These are phyloP conservation scores for Silene conica DNA, from an alignment of 148 eudicot genomes.

Conservation along the genomic window DNA sequence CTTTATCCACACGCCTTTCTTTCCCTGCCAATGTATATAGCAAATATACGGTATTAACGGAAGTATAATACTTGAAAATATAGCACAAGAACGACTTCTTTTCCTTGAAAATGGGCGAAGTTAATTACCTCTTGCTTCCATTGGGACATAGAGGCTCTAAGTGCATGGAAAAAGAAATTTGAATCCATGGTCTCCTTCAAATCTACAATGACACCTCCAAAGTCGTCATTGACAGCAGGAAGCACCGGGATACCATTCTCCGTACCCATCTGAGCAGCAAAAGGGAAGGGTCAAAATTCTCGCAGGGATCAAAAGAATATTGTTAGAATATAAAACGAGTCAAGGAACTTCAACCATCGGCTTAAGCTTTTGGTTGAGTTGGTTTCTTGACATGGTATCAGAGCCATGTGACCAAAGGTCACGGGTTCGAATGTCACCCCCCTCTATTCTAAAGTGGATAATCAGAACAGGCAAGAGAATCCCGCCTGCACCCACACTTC, in stretches of 20 bases:
- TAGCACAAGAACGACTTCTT: neutral
- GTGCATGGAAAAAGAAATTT: slow-evolving; percentile 33
- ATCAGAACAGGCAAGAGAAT: too few relatives aligned
- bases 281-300: neutral
- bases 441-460: too few relatives aligned
- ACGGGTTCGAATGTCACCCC: too few relatives aligned
- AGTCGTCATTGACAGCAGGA: slow-evolving; percentile 51
- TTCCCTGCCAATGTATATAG: slow-evolving; percentile 44
- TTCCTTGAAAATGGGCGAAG: neutral
- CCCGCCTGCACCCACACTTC: too few relatives aligned
- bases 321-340: too few relatives aligned
- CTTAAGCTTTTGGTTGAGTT: too few relatives aligned
- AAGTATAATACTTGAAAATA: neutral
- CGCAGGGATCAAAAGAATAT: neutral
- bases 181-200: slow-evolving; percentile 62
- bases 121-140: slow-evolving; percentile 19
- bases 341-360: too few relatives aligned
- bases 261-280: slow-evolving; percentile 29
- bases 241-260: slow-evolving; percentile 46
- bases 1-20: slow-evolving; percentile 79
- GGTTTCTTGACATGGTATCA: too few relatives aligned
- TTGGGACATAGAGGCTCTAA: slow-evolving; percentile 53
- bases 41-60: neutral
- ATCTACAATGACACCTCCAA: slow-evolving; percentile 64
- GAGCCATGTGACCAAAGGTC: too few relatives aligned